Conservation (phyloP, 2,329 filamentous ascomycete species). For the Penicillium sp. region DNA sequence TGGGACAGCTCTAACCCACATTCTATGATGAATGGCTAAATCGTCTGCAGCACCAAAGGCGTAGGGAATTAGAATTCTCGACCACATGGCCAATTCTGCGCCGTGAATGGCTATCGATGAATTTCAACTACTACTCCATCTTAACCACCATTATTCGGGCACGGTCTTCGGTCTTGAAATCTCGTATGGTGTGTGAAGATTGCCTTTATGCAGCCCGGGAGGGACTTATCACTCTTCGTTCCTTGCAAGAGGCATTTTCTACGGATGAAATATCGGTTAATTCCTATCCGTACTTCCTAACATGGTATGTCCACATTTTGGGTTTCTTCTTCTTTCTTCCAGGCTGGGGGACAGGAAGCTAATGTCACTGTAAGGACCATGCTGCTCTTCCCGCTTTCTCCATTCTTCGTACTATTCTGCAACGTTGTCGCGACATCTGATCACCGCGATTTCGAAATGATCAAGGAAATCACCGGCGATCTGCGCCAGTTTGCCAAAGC, state of each 20-base stretch:
- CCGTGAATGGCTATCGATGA: constrained; percentile 21
- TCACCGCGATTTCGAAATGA: constrained; percentile 22
- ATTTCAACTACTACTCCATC: constrained; percentile 26
- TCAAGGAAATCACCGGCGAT: constrained; percentile 23
- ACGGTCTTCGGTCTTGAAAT: constrained; percentile 24
- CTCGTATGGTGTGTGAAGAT: constrained; percentile 23
- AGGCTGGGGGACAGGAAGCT: not conserved
- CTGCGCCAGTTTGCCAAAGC: constrained; percentile 21
- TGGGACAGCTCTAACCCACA: not conserved
- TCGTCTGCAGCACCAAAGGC: constrained; percentile 9
- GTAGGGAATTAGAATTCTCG: constrained; percentile 16
- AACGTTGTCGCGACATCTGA: constrained; percentile 26
- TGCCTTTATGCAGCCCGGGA: constrained; percentile 24
- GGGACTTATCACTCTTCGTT: constrained; percentile 18
- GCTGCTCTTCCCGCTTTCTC: constrained; percentile 21
- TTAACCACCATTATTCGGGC: constrained; percentile 24
- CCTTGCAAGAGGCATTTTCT: constrained; percentile 19
- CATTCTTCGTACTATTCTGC: constrained; percentile 25
- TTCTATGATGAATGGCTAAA: not conserved
- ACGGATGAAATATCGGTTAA: constrained; percentile 13
- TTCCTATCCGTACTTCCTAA: constrained; percentile 24
- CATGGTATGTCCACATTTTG: constrained; percentile 12
- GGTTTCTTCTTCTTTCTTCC: not conserved
- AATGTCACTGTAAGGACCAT: constrained; percentile 19
- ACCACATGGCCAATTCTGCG: constrained; percentile 14